Conservation (phyloP, 805 yeast species). For the Isabelozyma gotoi region DNA sequence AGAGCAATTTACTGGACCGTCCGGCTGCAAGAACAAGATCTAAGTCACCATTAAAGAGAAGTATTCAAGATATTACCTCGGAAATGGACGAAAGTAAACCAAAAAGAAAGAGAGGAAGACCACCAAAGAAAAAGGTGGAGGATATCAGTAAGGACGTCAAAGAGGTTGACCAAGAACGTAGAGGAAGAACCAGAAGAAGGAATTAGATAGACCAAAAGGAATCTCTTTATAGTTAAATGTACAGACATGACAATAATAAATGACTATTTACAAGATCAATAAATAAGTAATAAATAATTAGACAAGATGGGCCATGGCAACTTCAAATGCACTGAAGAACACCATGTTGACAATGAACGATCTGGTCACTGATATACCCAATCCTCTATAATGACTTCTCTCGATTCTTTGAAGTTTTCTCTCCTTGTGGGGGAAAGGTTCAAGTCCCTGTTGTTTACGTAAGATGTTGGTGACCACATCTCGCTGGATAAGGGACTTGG, state of each 20-base stretch:
- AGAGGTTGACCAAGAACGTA: neutral
- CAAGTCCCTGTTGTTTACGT: constrained; percentile 46
- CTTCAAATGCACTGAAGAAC: constrained; percentile 73
- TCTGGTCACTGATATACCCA: constrained; percentile 71
- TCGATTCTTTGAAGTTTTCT: constrained; percentile 31
- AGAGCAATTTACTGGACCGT: constrained; percentile 11
- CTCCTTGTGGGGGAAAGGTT: constrained; percentile 33
- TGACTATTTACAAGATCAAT: neutral
- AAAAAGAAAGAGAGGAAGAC: constrained; percentile 5
- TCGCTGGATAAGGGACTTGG: constrained; percentile 72
- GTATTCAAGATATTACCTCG: constrained; percentile 16
- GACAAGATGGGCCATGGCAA: constrained; percentile 55
- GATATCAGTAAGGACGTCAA: neutral
- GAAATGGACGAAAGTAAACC: constrained; percentile 8
- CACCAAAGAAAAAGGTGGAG: constrained; percentile 2
- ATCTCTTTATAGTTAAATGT: too few relatives aligned
- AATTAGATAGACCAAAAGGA: neutral
- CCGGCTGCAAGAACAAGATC: constrained; percentile 35
- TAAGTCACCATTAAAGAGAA: constrained; percentile 32
- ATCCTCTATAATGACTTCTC: constrained; percentile 67
- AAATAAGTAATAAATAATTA: constrained; percentile 14
- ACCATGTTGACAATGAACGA: constrained; percentile 73
- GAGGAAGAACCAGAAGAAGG: constrained; percentile 9
- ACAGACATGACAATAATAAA: too few relatives aligned
- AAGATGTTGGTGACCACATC: constrained; percentile 71